Evolutionary conservation across 2,329 filamentous ascomycete genomes (phyloP), one percentile per base, ranked within the genome.

Genomic region (Penicillium digitatum): DNA sequence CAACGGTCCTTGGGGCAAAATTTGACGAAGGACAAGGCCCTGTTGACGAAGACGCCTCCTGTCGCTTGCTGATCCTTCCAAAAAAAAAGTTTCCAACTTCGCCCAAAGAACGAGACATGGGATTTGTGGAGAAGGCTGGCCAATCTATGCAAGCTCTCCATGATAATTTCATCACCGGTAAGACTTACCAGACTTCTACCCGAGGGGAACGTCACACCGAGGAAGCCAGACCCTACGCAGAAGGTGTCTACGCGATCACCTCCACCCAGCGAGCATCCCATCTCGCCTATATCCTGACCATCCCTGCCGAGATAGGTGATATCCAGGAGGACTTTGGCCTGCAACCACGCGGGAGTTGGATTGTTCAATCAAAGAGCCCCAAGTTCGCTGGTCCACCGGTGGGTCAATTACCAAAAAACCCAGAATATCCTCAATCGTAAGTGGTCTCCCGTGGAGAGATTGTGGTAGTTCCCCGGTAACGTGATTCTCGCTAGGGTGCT

Each of bases 161-260:
- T 65, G 84, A 88, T 4, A 81, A 82, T 6, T 90, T 95, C 70
- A 79, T 94, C 59, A 71, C 79, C 1, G 81, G 82, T 0, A 78
- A 76, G 1, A 84, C 88, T 11, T 92, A 95, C 69, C 79, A 84
- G 48, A 95, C 90, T 8, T 87, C 90, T 75, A 93, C 90, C 0
- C 77, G 75, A 2, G 89, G 90, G 1, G 83, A 82, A 14, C 82
- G 88, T 12, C 84, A 87, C 48, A 80, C 78, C 0, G 86, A 89
- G 0, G 83, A 87, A 1, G 87, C 88, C 1, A 86, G 82, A 0
- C 88, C 89, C 0, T 79, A 91, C n/a, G 91, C 86, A 0, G 90
- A 95, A 70, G 92, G 91, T 0, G 84, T 95, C 0, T 96, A 96
- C 64, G 87, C 87, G 0, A 85, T 96, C 49, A 90, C 87, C 0